Evolutionary conservation across 2,329 filamentous ascomycete genomes (phyloP).

Genomic region (Neonectria punicea): DNA sequence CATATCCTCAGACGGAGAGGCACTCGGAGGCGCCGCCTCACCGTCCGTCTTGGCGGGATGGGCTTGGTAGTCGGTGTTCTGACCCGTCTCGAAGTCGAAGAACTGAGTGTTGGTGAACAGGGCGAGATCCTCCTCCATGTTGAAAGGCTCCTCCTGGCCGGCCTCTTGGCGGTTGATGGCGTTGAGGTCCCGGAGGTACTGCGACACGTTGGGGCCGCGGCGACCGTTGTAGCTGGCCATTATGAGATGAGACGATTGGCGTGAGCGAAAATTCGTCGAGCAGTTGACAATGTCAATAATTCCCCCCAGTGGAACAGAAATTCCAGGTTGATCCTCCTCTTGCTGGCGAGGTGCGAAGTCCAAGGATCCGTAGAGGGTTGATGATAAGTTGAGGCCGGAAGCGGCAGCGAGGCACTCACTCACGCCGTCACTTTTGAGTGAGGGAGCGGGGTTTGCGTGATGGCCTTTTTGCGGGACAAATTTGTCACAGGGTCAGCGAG

Average conservation of each 20-base stretch:
- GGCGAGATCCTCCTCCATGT: constrained; percentile 76
- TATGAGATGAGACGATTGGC: constrained; percentile 15
- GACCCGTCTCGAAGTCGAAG: constrained; percentile 78
- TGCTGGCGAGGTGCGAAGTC: constrained; percentile 12
- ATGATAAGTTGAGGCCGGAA: constrained; percentile 24
- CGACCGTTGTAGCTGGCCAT: constrained; percentile 83
- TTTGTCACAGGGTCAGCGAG: constrained; percentile 25
- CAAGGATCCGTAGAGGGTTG: constrained; percentile 13
- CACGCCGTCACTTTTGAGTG: constrained; percentile 9
- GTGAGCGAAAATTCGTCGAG: background rate
- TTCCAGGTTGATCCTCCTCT: constrained; percentile 20
- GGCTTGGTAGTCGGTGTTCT: constrained; percentile 66
- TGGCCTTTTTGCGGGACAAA: constrained; percentile 35
- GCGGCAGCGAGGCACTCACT: constrained; percentile 16
- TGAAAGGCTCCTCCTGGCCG: constrained; percentile 67
- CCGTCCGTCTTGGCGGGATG: constrained; percentile 57
- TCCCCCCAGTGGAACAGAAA: constrained; percentile 3
- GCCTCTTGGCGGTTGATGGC: constrained; percentile 70
- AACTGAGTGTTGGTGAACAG: constrained; percentile 87
- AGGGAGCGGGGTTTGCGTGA: constrained; percentile 42
- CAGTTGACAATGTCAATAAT: constrained; percentile 2
- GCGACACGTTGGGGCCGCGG: constrained; percentile 86
- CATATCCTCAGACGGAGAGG: constrained; percentile 52
- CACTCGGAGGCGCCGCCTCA: constrained; percentile 45
- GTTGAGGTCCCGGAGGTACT: constrained; percentile 90